Conservation (phyloP, 225 moss, liverwort and hornwort species). For the Bryoerythrophyllum caledonicum region DNA sequence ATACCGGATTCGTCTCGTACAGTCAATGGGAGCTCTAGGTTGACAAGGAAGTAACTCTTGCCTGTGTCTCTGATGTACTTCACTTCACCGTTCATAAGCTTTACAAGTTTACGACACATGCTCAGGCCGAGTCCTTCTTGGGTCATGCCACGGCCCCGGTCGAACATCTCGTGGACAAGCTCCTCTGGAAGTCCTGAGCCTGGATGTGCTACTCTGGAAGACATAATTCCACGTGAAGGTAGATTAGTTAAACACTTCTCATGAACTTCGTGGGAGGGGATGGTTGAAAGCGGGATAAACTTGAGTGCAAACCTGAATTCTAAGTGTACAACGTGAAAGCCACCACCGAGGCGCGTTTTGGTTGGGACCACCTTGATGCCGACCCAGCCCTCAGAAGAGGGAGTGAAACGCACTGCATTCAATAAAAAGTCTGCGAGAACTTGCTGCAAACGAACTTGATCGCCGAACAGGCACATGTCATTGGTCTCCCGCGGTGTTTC, state of each 20-base stretch:
- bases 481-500: constrained; percentile 53
- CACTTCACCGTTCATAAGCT: constrained; percentile 57
- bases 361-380: constrained; percentile 67
- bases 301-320: constrained; percentile 44
- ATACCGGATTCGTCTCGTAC: constrained; percentile 35
- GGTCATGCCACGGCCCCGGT: constrained; percentile 56
- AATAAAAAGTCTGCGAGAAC: constrained; percentile 59
- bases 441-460: constrained; percentile 58
- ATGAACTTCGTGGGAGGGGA: too few species aligned
- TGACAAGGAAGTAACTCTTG: constrained; percentile 46
- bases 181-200: constrained; percentile 56
- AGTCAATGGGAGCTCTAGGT: constrained; percentile 45
- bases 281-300: not conserved
- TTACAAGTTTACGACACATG: constrained; percentile 59
- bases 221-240: not conserved
- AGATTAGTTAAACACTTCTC: not conserved
- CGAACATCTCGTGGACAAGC: constrained; percentile 58
- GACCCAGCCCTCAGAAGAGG: constrained; percentile 62
- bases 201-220: constrained; percentile 57
- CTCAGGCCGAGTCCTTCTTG: constrained; percentile 61
- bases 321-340: constrained; percentile 49
- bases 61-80: constrained; percentile 42
- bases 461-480: constrained; percentile 50
- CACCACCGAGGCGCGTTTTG: constrained; percentile 46
- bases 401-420: constrained; percentile 61